Percentiles rank a stretch among this genome's conserved stretches.
These are phyloP conservation scores for Xerocomus brunneocitrinus DNA, from an alignment of 768 basidiomycete genomes.

Conservation along the genomic window DNA sequence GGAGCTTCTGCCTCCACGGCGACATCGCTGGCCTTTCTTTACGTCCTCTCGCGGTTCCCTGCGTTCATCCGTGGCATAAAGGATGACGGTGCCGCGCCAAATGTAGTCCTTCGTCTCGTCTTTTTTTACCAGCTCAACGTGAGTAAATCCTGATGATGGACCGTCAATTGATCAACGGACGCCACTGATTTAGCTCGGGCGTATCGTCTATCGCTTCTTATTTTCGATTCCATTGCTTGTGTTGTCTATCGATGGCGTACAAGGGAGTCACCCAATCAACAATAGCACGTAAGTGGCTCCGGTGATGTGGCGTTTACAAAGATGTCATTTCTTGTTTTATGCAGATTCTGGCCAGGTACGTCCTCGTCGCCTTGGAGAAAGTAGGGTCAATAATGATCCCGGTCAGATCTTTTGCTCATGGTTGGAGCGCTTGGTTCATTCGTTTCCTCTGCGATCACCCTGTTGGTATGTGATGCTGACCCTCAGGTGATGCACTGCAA, in stretches of 20 bases:
- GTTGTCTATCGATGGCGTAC: conserved; percentile 61
- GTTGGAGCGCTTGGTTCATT: conserved; percentile 70
- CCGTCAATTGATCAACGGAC: neutral
- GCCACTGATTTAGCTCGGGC: conserved; percentile 44
- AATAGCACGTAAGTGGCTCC: conserved; percentile 47
- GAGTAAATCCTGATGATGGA: conserved; percentile 24
- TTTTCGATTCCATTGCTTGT: conserved; percentile 67
- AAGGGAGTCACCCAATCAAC: conserved; percentile 46
- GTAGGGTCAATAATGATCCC: neutral
- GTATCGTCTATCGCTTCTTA: conserved; percentile 72
- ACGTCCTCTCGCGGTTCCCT: conserved; percentile 68
- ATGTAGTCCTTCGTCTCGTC: conserved; percentile 66
- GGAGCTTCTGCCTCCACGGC: conserved; percentile 62
- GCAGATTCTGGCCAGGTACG: conserved; percentile 60
- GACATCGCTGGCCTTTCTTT: conserved; percentile 68
- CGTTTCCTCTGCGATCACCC: conserved; percentile 74
- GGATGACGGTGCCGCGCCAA: conserved; percentile 67
- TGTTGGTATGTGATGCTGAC: conserved; percentile 50
- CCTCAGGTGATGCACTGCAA: neutral
- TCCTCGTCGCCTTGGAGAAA: neutral
- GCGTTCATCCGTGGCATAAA: conserved; percentile 66
- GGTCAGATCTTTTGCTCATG: conserved; percentile 64
- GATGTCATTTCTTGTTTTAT: neutral
- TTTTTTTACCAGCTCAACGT: conserved; percentile 81
- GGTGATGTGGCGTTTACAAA: neutral